Conservation (phyloP, 345 rosid species). For the Rhizophora mangle region DNA sequence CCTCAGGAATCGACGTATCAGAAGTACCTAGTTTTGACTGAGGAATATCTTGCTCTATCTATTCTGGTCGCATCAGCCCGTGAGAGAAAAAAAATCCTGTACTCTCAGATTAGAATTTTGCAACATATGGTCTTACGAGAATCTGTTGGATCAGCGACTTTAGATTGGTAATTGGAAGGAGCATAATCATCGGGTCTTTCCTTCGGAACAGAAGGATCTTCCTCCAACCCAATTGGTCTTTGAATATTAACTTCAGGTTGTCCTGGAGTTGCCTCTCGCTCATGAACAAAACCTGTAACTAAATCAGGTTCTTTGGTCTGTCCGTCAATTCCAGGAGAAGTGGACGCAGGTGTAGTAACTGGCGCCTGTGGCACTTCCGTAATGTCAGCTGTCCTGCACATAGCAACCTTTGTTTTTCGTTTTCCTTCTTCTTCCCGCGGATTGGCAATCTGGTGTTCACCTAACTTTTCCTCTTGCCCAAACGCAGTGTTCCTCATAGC, state of each 20-base stretch:
- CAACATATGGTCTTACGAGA: constrained; percentile 29
- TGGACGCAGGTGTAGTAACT: constrained; percentile 32
- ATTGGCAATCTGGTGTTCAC: background rate
- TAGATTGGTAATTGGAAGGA: constrained; percentile 56
- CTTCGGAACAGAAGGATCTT: constrained; percentile 54
- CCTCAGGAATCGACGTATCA: constrained; percentile 1
- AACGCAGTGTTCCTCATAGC: constrained; percentile 16
- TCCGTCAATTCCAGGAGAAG: constrained; percentile 14
- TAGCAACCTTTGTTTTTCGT: constrained; percentile 16
- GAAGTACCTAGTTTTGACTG: background rate
- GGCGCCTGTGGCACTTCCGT: constrained; percentile 34
- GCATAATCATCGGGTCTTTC: constrained; percentile 13
- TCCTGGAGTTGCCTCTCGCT: constrained; percentile 27
- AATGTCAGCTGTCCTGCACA: constrained; percentile 6
- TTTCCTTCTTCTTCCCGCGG: background rate
- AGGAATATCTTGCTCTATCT: background rate
- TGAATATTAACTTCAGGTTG: constrained; percentile 36
- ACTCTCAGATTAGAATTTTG: background rate
- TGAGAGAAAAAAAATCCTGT: constrained; percentile 29
- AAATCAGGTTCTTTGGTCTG: constrained; percentile 26
- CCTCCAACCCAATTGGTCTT: constrained; percentile 42
- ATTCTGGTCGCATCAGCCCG: constrained; percentile 22
- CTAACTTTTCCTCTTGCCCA: constrained; percentile 22
- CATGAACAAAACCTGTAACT: constrained; percentile 27
- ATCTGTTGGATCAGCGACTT: constrained; percentile 47